Evolutionary conservation across 768 basidiomycete species (phyloP), one percentile per base, ranked within the genome.

Genomic region (Leccinellum luteum): DNA sequence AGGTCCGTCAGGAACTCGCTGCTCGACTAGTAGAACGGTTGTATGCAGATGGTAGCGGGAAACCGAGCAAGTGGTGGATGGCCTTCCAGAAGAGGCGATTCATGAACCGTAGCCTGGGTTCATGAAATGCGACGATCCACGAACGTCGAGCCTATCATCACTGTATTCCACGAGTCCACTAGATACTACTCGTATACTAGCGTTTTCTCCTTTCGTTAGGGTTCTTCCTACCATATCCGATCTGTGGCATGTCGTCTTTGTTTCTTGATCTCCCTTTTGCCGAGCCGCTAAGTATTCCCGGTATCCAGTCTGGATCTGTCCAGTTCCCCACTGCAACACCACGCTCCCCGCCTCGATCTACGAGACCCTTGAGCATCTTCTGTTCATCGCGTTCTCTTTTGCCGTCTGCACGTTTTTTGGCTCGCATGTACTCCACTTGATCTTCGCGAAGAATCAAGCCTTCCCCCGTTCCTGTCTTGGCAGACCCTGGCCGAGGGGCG

Each of bases 31-130:
- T 94, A 14, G 94, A 95, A 67, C 81, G 85, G 52, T 77, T 99
- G 50, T 99, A 99, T 72, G 92, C 87, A 38, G 93, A 96, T 70
- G 94, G 94, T 6, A 89, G 90, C 4, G 89, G 89, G 57, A 95
- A 92, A 72, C 95, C 97, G 6, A 97, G 90, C 80, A 99, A 99
- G 74, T 99, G 97, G 97, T 99, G 97, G 97, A 96, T 98, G 93
- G 90, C 92, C 21, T 99, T 98, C 85, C 94, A 95, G 75, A 98
- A 97, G 83, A 84, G 95, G 69, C 85, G 92, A 25, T 94, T 94
- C 83, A 94, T 94, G 92, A 92, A 92, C 76, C 86, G 92, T 70
- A 92, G 90, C 73, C 73, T 93, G 71, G 87, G 85, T 57, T 81
- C 82, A 68, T 89, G 79, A 75, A 61, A 50, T 38, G 4, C 25